phyloP scores from a whole-genome alignment of 257 asterid genomes.

The Buddleja alternifolia region DNA sequence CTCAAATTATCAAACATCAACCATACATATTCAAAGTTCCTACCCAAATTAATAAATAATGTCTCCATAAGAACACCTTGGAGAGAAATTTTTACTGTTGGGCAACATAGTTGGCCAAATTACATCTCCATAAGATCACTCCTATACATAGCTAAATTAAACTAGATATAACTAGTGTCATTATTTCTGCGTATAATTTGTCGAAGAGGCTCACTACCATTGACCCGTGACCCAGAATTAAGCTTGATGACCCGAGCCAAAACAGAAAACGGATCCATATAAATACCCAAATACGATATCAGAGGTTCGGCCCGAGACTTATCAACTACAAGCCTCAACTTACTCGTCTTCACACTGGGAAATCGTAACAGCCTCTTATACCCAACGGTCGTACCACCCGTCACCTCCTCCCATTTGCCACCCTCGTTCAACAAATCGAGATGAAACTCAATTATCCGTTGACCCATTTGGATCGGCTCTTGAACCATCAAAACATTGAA shows the following conservation, averaged over 20 bases:
- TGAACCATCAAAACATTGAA: constrained; percentile 82
- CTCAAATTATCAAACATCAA: too few species aligned
- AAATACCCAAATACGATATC: constrained; percentile 67
- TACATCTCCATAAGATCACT: not conserved
- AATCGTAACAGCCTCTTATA: constrained; percentile 73
- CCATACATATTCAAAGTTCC: too few species aligned
- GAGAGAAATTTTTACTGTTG: not conserved
- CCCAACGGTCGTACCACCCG: constrained; percentile 84
- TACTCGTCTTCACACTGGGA: constrained; percentile 44
- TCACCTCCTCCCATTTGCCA: constrained; percentile 61
- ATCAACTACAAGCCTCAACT: constrained; percentile 61
- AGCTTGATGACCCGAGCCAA: constrained; percentile 27
- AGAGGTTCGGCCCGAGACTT: constrained; percentile 64
- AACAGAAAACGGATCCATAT: constrained; percentile 63
- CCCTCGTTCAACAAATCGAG: constrained; percentile 49
- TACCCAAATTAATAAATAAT: too few species aligned
- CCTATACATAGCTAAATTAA: not conserved
- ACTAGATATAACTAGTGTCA: constrained; percentile 31
- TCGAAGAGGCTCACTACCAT: constrained; percentile 37
- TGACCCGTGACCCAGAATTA: constrained; percentile 26
- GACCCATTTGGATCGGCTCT: constrained; percentile 99
- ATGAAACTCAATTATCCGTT: constrained; percentile 66
- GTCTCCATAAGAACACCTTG: not conserved
- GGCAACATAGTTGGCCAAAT: not conserved
- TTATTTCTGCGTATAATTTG: constrained; percentile 29